Base-by-base conservation (phyloP, 78 protist genomes). In the Thecamonas trahens region DNA sequence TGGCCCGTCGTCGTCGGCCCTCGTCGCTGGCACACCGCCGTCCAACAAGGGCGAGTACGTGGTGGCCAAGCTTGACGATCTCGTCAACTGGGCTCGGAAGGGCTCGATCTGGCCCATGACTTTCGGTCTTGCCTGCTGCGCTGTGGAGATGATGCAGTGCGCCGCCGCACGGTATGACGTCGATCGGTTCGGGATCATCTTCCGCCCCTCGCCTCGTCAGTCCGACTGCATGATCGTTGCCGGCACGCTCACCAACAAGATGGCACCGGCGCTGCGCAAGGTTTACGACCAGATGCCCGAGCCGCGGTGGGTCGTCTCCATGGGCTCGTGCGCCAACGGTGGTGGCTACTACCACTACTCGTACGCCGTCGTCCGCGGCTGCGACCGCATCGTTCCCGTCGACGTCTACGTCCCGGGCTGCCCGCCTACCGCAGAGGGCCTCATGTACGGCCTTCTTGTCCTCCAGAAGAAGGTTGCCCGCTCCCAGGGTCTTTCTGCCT, bases 381-480 rank as follows among this genome's bases (percentile, higher is more conserved):
- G 96, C 58, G 98, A 94, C 64, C 90, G 92, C 37, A 88, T 91
- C 40, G 87, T 94, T 20, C 98, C 98, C 47, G 98, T 94, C 5
- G 98, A 94, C 76, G 76, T 90, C 73, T 94, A 91, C 77, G 94
- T 94, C 17, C 98, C 98, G 49, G 98, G 98, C 63, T 94, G 98
- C 80, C 98, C 98, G 49, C 98, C 98, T n/a, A 77, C 95, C n/a
- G 94, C 95, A 3, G 97, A 93, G 74, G 97, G 95, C 24, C 87
- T 93, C 37, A 61, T 93, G 55, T 93, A 86, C 87, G 94, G 94
- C 47, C 35, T 93, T 24, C 35, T 90, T 18, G 90, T 80, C 76
- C 87, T 93, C 49, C 93, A 89, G 67, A 88, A 84, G 84, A 93
- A 93, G 78, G 86, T 93, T 39, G 14, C 40, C 52, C 85, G 92